Base-by-base conservation (phyloP, 495 filamentous ascomycete species). In the Arthonia radiata region DNA sequence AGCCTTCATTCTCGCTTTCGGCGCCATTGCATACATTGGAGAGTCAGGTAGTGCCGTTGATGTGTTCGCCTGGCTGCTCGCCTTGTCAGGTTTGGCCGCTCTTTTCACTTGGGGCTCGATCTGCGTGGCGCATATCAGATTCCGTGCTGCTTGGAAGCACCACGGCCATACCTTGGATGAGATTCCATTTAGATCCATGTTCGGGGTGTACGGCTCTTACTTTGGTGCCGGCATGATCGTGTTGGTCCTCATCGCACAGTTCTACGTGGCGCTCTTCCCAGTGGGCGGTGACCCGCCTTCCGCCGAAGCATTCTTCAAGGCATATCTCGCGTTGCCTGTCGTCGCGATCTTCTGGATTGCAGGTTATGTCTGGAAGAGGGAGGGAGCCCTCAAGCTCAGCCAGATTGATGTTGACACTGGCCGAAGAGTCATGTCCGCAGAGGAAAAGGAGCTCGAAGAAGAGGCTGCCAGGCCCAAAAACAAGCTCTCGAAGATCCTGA, bases 21-120 rank as follows among this genome's bases (percentile, higher is more conserved):
- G 56, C 3, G 24, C 50, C 11, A 30, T 49, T 13, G n/a, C 40
- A 0, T 49, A 40, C 31, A 22, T 49, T 19, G 35, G 34, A n/a
- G 17, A 39, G 3, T 27, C 33, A 13, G 23, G 30, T 26, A 15
- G 23, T 3, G 42, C 42, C 4, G 28, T 31, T 4, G 38, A 37
- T 2, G 39, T 57, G 26, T 63, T 64, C 37, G 37, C 46, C 33
- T 81, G 74, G 73, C 59, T 81, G 13, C 59, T 75, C 13, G 54
- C 69, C 5, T 46, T 81, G 11, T 69, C 67, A 3, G 72, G 65
- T 32, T 53, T 77, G 12, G 54, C 59, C 15, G 52, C 58, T 43
- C 59, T 79, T 41, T 76, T 79, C 49, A 57, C 64, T 29, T 81
- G 67, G 67, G 68, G 62, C 10, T 66, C 64, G 26, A 70, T 78